Percentiles rank a stretch among this genome's conserved stretches.
Evolutionary conservation across 2,329 filamentous ascomycete species (phyloP).

Genomic region (Paracorniculantispora psalliotae): DNA sequence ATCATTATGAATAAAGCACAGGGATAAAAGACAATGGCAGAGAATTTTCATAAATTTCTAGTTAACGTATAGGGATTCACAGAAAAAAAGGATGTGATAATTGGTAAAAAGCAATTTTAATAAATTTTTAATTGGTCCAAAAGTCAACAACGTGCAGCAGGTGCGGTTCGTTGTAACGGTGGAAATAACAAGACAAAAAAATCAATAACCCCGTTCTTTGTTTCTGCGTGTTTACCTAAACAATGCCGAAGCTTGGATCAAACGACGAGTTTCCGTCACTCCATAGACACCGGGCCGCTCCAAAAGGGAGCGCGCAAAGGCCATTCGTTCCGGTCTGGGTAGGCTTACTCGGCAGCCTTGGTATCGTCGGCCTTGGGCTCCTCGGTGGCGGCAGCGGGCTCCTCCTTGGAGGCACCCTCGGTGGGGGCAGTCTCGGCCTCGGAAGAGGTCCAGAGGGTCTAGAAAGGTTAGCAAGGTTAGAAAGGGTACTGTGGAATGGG

Average conservation of each 20-base stretch:
- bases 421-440: constrained; percentile 76
- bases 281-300: constrained; percentile 58
- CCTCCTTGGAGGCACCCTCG: constrained; percentile 45
- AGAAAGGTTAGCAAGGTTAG: constrained; percentile 10
- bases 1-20: too few species aligned
- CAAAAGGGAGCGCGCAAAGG: constrained; percentile 30
- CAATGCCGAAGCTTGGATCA: constrained; percentile 45
- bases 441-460: constrained; percentile 99
- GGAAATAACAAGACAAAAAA: constrained; percentile 25
- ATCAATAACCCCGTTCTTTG: constrained; percentile 27
- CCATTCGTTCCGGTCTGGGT: constrained; percentile 23
- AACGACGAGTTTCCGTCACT: constrained; percentile 57
- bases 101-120: constrained; percentile 34
- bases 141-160: constrained; percentile 53
- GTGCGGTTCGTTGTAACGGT: constrained; percentile 33
- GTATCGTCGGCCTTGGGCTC: constrained; percentile 57
- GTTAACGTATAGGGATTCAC: too few species aligned
- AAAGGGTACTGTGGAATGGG: not conserved
- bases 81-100: too few species aligned
- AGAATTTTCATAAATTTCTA: too few species aligned
- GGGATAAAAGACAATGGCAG: too few species aligned
- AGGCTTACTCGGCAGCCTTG: constrained; percentile 60
- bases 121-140: constrained; percentile 50
- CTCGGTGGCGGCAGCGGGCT: constrained; percentile 42
- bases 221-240: constrained; percentile 42